Base-by-base conservation (phyloP, 164 flowering plant genomes). In the Paratinospora sagittata region DNA sequence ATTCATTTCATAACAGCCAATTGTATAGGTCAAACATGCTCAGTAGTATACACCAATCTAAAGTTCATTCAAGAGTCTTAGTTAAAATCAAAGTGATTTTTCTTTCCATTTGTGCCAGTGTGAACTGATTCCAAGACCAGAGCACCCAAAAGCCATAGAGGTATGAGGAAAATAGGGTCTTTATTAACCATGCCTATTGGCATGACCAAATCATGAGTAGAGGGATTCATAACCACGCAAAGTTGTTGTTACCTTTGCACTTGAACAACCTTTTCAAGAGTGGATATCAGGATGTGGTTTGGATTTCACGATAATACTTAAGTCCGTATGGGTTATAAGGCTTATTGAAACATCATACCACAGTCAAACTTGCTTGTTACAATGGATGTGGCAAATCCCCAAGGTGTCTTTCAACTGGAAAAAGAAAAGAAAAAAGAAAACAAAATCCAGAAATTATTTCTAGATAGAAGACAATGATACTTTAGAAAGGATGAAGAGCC, bases 11-110 rank as follows among this genome's bases (percentile, higher is more conserved):
- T 55, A 55, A 55, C 34, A 55, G 6, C 61, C 61, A 55, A 55
- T 21, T 36, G 71, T 80, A 93, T 97, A 97, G 79, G 80, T 93
- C 99, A 85, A 96, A 96, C 98, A 96, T 91, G 87, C 98, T 91
- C 81, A 93, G 99, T 76, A 96, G 72, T 75, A 96, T 87, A 80
- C 93, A 96, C 97, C 98, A 91, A 78, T 91, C 91, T 72, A 96
- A 84, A 75, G 95, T 90, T 98, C 97, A 96, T 67, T 96, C 97
- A 37, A 96, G 89, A 65, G 93, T 91, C 81, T 89, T 91, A 63
- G 97, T 86, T 66, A 93, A 77, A 30, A 90, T 84, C 37, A 96
- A 30, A 76, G 65, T 85, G 85, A 76, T 81, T 74, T n/a, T 70
- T 81, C 14, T 57, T 78, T 67, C 89, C 95, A 84, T 79, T 73